Evolutionary conservation across 2,329 filamentous ascomycete species (phyloP).

Genomic region (Hypoxylon sp.): DNA sequence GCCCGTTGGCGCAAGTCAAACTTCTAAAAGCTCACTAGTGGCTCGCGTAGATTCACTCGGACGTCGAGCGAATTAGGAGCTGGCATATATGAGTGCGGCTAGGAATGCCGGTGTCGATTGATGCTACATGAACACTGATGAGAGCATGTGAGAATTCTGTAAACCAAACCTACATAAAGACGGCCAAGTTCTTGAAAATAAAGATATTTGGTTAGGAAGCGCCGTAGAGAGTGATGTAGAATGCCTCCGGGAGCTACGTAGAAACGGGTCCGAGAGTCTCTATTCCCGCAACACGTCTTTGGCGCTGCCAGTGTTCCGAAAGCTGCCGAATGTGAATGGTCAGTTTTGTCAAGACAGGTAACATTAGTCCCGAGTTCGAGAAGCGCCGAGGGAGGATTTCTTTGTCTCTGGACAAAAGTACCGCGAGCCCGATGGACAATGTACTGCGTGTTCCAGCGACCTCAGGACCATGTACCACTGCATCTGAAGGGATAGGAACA

Average conservation of each 20-base stretch:
- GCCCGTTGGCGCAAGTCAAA: slow-evolving; percentile 16
- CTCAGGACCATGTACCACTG: slow-evolving; percentile 28
- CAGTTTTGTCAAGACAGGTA: slow-evolving; percentile 9
- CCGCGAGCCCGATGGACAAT: slow-evolving; percentile 21
- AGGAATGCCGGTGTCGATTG: slow-evolving; percentile 1
- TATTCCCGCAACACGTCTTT: slow-evolving; percentile 24
- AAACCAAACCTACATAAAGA: not conserved
- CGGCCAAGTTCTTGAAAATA: not conserved
- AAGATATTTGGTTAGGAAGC: not conserved
- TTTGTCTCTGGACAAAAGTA: slow-evolving; percentile 27
- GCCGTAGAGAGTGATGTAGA: not conserved
- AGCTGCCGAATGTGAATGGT: slow-evolving; percentile 14
- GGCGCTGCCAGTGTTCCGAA: slow-evolving; percentile 1
- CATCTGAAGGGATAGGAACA: slow-evolving; percentile 18
- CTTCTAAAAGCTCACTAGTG: slow-evolving; percentile 28
- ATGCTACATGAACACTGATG: not conserved
- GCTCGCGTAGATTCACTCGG: slow-evolving; percentile 3
- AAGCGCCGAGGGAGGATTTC: slow-evolving; percentile 5
- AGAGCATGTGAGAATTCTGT: not conserved
- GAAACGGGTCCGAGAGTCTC: slow-evolving; percentile 3
- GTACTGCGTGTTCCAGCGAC: slow-evolving; percentile 29
- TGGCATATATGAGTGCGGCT: not conserved
- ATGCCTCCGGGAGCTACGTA: not conserved
- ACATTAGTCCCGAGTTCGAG: slow-evolving; percentile 9
- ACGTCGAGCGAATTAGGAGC: not conserved